Percentiles rank a stretch among this genome's conserved stretches.
These are phyloP conservation scores for Penicillium janthinellum DNA, from an alignment of 2,329 filamentous ascomycete genomes.

Conservation along the genomic window DNA sequence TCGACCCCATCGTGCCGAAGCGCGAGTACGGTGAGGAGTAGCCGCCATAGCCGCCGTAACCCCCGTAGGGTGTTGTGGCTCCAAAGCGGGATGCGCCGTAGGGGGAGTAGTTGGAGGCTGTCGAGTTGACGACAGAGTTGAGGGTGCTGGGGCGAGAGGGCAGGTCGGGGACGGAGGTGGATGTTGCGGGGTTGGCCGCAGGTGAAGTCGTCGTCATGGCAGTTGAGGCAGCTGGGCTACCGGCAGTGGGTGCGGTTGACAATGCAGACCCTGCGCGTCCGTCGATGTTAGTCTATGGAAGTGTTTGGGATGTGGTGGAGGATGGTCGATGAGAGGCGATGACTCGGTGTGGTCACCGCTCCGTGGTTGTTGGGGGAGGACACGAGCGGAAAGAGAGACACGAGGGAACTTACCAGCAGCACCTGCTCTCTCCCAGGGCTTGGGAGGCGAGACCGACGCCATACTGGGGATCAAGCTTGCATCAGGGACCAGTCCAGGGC, in stretches of 20 bases:
- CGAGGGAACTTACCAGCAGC: slow-evolving; percentile 52
- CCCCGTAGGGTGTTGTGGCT: slow-evolving; percentile 48
- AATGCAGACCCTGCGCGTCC: slow-evolving; percentile 28
- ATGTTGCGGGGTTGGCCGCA: slow-evolving; percentile 48
- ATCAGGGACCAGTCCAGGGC: slow-evolving; percentile 27
- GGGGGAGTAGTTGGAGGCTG: slow-evolving; percentile 77
- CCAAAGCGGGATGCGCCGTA: slow-evolving; percentile 61
- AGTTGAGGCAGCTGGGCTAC: slow-evolving; percentile 32
- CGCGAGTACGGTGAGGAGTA: slow-evolving; percentile 60
- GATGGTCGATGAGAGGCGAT: slow-evolving; percentile 10
- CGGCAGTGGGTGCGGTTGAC: slow-evolving; percentile 26
- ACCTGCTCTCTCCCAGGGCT: slow-evolving; percentile 90
- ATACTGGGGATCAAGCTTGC: slow-evolving; percentile 44
- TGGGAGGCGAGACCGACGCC: slow-evolving; percentile 78
- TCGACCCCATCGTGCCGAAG: slow-evolving; percentile 51
- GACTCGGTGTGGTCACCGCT: slow-evolving; percentile 1
- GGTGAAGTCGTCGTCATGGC: slow-evolving; percentile 39
- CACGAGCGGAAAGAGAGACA: background rate
- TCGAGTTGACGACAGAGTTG: slow-evolving; percentile 79
- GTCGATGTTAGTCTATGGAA: slow-evolving; percentile 4
- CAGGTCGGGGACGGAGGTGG: slow-evolving; percentile 63
- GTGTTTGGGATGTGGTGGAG: slow-evolving; percentile 1
- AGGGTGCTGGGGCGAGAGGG: slow-evolving; percentile 81
- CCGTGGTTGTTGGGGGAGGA: background rate
- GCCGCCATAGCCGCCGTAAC: slow-evolving; percentile 54